Conservation (phyloP, 2,329 filamentous ascomycete species). For the Thelonectria discophora region DNA sequence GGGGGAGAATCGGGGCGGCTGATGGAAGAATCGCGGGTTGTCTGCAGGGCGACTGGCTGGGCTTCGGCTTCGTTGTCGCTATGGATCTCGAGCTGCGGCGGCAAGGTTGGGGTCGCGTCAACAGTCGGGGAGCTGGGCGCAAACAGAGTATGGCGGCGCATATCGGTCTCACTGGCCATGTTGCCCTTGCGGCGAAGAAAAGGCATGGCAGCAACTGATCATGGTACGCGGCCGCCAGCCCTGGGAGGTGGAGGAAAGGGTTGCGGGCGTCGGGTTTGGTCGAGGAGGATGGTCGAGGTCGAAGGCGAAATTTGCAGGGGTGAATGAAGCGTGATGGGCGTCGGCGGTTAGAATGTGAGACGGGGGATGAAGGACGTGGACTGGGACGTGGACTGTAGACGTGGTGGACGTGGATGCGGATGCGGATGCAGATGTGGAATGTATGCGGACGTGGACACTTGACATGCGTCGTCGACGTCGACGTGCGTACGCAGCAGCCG, state of each 20-base stretch:
- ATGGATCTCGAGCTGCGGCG: conserved; percentile 34
- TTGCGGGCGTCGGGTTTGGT: neutral
- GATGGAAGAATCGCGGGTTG: conserved; percentile 39
- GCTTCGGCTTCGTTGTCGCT: conserved; percentile 27
- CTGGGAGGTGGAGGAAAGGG: conserved; percentile 25
- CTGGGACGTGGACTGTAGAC: conserved; percentile 8
- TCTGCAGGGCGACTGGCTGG: conserved; percentile 34
- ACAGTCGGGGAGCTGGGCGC: conserved; percentile 42
- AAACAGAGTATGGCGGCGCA: conserved; percentile 61
- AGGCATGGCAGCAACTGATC: conserved; percentile 60
- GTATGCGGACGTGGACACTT: conserved; percentile 15
- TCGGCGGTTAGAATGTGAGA: conserved; percentile 14
- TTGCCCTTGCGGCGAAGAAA: conserved; percentile 70
- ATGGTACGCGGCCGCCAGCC: conserved; percentile 49
- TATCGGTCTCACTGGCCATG: conserved; percentile 67
- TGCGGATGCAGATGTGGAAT: conserved; percentile 16
- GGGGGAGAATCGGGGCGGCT: conserved; percentile 58
- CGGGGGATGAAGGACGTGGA: conserved; percentile 7
- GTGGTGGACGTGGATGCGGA: conserved; percentile 14
- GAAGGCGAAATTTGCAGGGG: conserved; percentile 4
- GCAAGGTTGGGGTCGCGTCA: conserved; percentile 39
- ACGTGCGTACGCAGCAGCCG: conserved; percentile 15
- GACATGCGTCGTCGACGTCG: conserved; percentile 15
- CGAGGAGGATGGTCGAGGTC: conserved; percentile 2
- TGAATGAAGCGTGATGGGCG: conserved; percentile 1